These are phyloP conservation scores for Epichloe sibirici DNA, from an alignment of 2,329 filamentous ascomycete species.

Conservation along the genomic window DNA sequence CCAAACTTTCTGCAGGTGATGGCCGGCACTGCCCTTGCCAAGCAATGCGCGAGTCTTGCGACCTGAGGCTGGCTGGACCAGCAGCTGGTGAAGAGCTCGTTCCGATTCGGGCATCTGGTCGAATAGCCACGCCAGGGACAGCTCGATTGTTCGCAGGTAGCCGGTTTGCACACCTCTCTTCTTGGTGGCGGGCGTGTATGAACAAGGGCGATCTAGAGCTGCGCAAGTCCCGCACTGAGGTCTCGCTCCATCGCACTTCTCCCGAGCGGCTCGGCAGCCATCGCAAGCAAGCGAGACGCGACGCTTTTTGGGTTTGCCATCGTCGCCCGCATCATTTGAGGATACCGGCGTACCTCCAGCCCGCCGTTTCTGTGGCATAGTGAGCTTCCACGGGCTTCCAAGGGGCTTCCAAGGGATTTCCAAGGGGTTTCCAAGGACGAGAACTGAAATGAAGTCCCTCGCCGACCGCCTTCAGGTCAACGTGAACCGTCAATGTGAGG, in stretches of 20 bases:
- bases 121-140: conserved; percentile 55
- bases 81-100: conserved; percentile 39
- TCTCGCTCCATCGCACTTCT: conserved; percentile 60
- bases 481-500: not conserved
- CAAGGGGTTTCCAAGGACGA: no score
- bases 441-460: not conserved
- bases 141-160: conserved; percentile 62
- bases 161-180: conserved; percentile 72
- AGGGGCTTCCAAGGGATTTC: no score
- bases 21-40: conserved; percentile 39
- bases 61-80: conserved; percentile 32
- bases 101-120: conserved; percentile 48
- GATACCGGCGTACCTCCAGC: conserved; percentile 5
- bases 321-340: not conserved
- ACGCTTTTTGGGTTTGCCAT: conserved; percentile 38
- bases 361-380: conserved; percentile 29
- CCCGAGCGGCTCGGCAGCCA: conserved; percentile 52
- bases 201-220: conserved; percentile 50
- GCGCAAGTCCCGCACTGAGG: conserved; percentile 57
- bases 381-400: conserved; percentile 3
- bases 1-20: conserved; percentile 50
- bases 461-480: not conserved
- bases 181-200: conserved; percentile 61
- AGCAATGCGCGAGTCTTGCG: conserved; percentile 32
- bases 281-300: conserved; percentile 59